These are phyloP conservation scores for Madurella fahalii DNA, from an alignment of 2,329 filamentous ascomycete species.

Conservation along the genomic window DNA sequence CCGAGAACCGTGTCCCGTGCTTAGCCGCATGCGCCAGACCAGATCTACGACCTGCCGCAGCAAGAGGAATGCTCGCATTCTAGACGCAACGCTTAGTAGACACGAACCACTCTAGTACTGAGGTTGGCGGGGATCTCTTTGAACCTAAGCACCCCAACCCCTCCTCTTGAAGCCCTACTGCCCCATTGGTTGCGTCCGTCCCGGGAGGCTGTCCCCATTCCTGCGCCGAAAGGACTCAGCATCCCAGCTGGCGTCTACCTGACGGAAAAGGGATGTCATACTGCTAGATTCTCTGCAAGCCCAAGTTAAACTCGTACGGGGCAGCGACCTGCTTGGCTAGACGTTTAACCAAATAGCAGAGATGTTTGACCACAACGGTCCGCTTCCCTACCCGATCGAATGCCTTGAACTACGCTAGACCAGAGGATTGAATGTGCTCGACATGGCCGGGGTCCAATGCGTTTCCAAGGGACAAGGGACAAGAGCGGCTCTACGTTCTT, in stretches of 20 bases:
- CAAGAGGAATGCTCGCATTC: not conserved
- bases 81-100: too few species aligned
- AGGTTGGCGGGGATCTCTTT: too few species aligned
- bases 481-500: not conserved
- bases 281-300: not conserved
- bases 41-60: constrained; percentile 10
- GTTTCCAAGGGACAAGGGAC: not conserved
- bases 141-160: too few species aligned
- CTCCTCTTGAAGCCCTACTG: too few species aligned
- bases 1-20: constrained; percentile 3
- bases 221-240: too few species aligned
- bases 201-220: too few species aligned
- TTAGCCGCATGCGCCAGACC: constrained; percentile 18
- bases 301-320: constrained; percentile 1
- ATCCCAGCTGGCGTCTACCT: too few species aligned
- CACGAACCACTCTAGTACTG: too few species aligned
- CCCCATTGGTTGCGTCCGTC: too few species aligned
- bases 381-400: constrained; percentile 14
- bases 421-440: not conserved
- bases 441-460: constrained; percentile 5
- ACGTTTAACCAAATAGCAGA: not conserved
- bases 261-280: too few species aligned
- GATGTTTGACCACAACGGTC: constrained; percentile 13
- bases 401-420: constrained; percentile 10
- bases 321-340: not conserved